Base-by-base conservation (phyloP, 169 alveolate species). In the Plasmodium ovale region DNA sequence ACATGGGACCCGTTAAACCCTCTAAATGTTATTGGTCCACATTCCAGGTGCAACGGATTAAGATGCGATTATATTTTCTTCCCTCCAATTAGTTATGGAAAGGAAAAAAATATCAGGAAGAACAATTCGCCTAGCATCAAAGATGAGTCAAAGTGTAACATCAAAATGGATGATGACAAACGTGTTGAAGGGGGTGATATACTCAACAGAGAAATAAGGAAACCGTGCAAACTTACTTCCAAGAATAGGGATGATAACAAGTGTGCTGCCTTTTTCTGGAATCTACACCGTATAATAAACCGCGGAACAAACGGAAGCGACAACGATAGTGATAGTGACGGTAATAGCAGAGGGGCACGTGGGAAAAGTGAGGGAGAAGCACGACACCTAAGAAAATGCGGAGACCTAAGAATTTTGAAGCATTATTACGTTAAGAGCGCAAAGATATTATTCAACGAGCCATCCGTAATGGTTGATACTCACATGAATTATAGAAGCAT, bases 1-100 rank as follows among this genome's bases (percentile, higher is more conserved):
- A 96, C 98, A 2, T 95, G 98, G 98, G 98, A 96, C 54, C 98
- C 98, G 1, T 87, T 91, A 72, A 96, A 96, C 82, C 98, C 98
- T 5, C 94, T 96, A 12, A 96, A 96, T 90, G 79, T 89, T 31
- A 94, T 92, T 37, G 98, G 98, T 14, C 98, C 98, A 0, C 98
- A 96, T 47, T 94, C 97, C 37, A 92, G 94, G 29, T 96, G 98
- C 56, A 95, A 93, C 54, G 98, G 98, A 25, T 92, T 95, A 53
- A 74, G 98, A 33, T 96, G 98, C 87, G 98, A 96, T 69, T 95
- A 96, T 82, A 93, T 96, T 5, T 96, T 96, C 88, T 93, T 96
- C 33, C 98, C 98, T 1, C 97, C 98, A 19, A 87, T 87, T 37
- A 94, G 88, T 23, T 72, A 91, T 31, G 16, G 42, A 31, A 73